Base-by-base conservation (phyloP, 768 basidiomycete genomes). In the Trametes elegans region DNA sequence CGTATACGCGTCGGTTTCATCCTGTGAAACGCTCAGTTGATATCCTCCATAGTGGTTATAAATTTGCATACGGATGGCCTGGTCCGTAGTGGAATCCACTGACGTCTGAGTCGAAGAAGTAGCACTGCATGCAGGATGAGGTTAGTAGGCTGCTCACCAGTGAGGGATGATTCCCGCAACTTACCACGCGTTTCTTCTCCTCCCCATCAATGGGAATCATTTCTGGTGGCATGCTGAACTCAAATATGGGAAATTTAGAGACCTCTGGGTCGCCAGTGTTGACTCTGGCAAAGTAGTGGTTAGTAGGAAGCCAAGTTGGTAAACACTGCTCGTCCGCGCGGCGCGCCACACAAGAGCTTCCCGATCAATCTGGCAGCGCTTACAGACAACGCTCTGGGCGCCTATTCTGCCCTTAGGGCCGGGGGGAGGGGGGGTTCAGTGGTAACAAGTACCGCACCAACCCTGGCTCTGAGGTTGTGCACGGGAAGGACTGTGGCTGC, bases 71-170 rank as follows among this genome's bases (percentile, higher is more conserved):
- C 87, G 94, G 93, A 70, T 98, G 94, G 6, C 93, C 95, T 53
- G 88, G 93, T n/a, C 94, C 94, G 85, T 97, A 95, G 71, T 98
- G 97, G 70, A 98, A 99, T 47, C 97, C 96, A 21, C 97, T 96
- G 71, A 99, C 95, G 69, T 99, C 96, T 28, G 94, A 96, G 73
- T 99, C 96, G 76, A 95, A 99, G 79, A 99, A 99, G 78, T 99
- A 99, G 69, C 96, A 98, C 90, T 97, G 53, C 21, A 57, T 19
- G 47, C 3, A 49, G 53, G 24, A 40, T 32, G 23, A 16, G 24
- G 31, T n/a, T n/a, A n/a, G n/a, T n/a, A n/a, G n/a, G n/a, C n/a
- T n/a, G n/a, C n/a, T n/a, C n/a, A n/a, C n/a, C n/a, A n/a, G n/a
- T n/a, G n/a, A n/a, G n/a, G n/a, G n/a, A n/a, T n/a, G n/a, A n/a